A percentile compares a stretch with the other conserved stretches of the same genome.
These are phyloP conservation scores for Pichia sp. DNA, from an alignment of 1,139 yeast species.

Conservation along the genomic window DNA sequence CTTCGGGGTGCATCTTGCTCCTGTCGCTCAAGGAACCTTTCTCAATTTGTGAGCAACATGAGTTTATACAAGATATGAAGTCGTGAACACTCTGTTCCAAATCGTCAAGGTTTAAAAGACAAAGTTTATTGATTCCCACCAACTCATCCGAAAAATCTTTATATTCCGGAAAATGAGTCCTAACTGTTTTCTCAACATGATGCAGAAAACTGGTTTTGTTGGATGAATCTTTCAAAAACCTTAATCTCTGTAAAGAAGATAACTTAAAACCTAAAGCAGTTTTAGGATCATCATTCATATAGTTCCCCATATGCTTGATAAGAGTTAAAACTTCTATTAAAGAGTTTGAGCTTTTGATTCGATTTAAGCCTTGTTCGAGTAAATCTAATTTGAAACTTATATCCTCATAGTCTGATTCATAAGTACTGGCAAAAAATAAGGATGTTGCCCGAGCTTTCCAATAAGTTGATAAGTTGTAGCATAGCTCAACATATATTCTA, in stretches of 20 bases:
- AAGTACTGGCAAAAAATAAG: constrained; percentile 55
- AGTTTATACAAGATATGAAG: constrained; percentile 44
- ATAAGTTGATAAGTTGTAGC: constrained; percentile 69
- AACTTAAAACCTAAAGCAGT: constrained; percentile 80
- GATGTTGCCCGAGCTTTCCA: constrained; percentile 88
- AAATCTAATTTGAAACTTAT: constrained; percentile 52
- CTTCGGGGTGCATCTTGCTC: constrained; percentile 66
- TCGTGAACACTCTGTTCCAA: constrained; percentile 64
- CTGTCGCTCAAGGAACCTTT: constrained; percentile 73
- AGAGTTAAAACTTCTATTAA: constrained; percentile 64
- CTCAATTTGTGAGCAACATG: constrained; percentile 47
- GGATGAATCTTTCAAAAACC: constrained; percentile 76
- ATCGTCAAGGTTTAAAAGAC: constrained; percentile 71
- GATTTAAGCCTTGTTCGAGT: constrained; percentile 59
- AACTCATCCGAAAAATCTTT: constrained; percentile 75
- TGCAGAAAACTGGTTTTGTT: constrained; percentile 79
- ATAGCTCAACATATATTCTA: constrained; percentile 65
- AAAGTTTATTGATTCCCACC: constrained; percentile 48
- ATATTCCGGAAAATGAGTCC: constrained; percentile 70
- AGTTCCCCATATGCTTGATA: constrained; percentile 82
- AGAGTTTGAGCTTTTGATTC: constrained; percentile 54
- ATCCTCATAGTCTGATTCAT: constrained; percentile 67
- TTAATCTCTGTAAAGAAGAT: constrained; percentile 73
- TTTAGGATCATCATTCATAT: constrained; percentile 79
- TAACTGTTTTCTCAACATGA: constrained; percentile 72